Base-by-base conservation (phyloP, 1,284 basidiomycete species). In the Naganishia sp. region DNA sequence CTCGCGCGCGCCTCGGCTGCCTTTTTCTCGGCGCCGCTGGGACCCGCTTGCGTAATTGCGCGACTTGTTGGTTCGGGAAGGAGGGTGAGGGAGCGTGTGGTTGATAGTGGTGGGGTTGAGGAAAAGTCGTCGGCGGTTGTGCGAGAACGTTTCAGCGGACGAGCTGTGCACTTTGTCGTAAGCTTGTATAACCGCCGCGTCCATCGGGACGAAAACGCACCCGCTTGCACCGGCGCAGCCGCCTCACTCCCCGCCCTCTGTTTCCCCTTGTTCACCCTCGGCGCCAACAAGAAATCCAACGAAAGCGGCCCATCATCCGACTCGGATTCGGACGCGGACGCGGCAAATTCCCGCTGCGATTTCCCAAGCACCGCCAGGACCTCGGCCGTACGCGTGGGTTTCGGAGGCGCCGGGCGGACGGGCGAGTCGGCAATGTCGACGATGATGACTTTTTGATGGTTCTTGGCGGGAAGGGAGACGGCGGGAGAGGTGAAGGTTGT, bases 1-100 rank as follows among this genome's bases (percentile, higher is more conserved):
- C 46, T 58, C n/a, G 42, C 43, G 25, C 56, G 42, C 23, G 56
- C 56, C 32, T 55, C 35, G n/a, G 69, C 70, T 41, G 70, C 71
- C 46, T 71, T 67, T 62, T 68, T 69, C 57, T 72, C 71, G 65
- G 72, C 72, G 50, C 71, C 71, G 42, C 64, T 67, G 32, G 63
- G 42, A 9, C 9, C 55, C 15, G 13, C 63, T 10, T 47, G 35
- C 4, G 32, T 17, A 13, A 18, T n/a, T 13, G 41, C n/a, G n/a
- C 18, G 23, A 10, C 18, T 23, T 0, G 32, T 21, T 5, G 32
- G n/a, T 21, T 54, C 52, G 11, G 52, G 21, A 45, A 51, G 53
- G 21, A 31, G 21, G 25, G 47, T 51, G 23, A 57, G 17, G 23
- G 47, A 50, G 11, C 41, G 50, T 5, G 17, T 46, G 15, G 52